phyloP scores from a whole-genome alignment of 2,329 filamentous ascomycete genomes.

The Ophiocordyceps robertsii region DNA sequence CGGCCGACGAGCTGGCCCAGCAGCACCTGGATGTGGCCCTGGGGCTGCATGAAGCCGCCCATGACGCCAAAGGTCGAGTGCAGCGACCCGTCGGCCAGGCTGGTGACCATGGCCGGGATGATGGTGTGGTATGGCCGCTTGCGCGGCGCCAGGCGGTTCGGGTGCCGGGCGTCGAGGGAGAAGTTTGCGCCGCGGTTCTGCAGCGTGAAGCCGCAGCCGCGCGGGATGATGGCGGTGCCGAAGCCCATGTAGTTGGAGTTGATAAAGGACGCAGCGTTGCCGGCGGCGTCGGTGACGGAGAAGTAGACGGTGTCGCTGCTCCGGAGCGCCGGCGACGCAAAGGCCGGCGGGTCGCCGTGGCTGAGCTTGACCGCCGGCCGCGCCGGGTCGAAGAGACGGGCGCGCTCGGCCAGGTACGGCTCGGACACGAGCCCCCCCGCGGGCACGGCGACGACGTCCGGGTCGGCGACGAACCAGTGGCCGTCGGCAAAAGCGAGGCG shows the following conservation, averaged over 20 bases:
- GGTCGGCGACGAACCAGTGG: constrained; percentile 82
- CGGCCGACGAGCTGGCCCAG: constrained; percentile 79
- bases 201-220: constrained; percentile 79
- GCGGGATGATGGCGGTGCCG: constrained; percentile 74
- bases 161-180: constrained; percentile 54
- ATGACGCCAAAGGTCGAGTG: constrained; percentile 90
- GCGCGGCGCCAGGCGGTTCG: constrained; percentile 64
- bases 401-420: constrained; percentile 62
- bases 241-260: constrained; percentile 90
- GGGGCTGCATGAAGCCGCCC: constrained; percentile 98
- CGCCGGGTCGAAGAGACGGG: constrained; percentile 40
- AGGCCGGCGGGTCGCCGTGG: constrained; percentile 45
- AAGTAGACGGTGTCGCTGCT: constrained; percentile 95
- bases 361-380: constrained; percentile 46
- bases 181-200: constrained; percentile 92
- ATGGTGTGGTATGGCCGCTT: constrained; percentile 97
- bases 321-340: constrained; percentile 56
- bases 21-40: constrained; percentile 87
- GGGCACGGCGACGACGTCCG: constrained; percentile 56
- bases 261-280: constrained; percentile 92
- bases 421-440: constrained; percentile 53
- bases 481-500: constrained; percentile 85
- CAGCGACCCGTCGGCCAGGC: constrained; percentile 55
- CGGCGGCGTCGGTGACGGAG: constrained; percentile 62
- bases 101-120: constrained; percentile 84